These are phyloP conservation scores for Cyclotella cryptica DNA, from an alignment of 108 stramenopile genomes.

Conservation along the genomic window DNA sequence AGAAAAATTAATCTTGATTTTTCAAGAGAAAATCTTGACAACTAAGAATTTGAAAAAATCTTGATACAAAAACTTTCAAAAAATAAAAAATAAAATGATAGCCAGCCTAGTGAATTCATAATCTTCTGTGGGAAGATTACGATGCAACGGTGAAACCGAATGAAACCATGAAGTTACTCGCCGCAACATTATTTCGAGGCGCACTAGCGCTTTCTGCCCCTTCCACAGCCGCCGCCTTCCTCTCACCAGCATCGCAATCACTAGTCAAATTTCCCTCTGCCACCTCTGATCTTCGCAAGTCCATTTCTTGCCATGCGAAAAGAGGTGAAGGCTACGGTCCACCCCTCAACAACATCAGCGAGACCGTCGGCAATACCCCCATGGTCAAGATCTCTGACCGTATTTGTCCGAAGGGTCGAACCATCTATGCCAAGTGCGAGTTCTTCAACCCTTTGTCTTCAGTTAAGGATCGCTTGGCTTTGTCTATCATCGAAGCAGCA, in stretches of 20 bases:
- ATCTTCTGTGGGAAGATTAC: no score
- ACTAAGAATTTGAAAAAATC: no score
- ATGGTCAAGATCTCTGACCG: conserved; percentile 61
- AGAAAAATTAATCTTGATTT: no score
- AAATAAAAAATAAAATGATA: no score
- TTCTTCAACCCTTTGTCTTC: conserved; percentile 85
- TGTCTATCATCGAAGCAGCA: conserved; percentile 86
- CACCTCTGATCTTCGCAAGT: background rate
- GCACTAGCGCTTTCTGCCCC: conserved; percentile 4
- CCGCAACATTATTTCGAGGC: conserved; percentile 1
- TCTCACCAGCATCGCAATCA: background rate
- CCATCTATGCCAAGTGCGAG: conserved; percentile 84
- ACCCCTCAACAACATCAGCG: conserved; percentile 57
- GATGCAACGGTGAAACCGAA: background rate
- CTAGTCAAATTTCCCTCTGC: background rate
- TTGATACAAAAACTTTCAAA: no score
- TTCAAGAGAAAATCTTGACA: no score
- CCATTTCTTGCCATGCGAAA: background rate
- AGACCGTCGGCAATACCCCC: conserved; percentile 70
- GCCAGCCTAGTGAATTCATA: no score
- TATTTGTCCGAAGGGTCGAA: conserved; percentile 59
- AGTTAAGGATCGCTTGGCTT: conserved; percentile 93
- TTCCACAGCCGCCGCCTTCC: conserved; percentile 4
- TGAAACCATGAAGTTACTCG: background rate
- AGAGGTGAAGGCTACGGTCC: conserved; percentile 52